Conservation (phyloP, 495 filamentous ascomycete species). For the Penicillium tannophilum region DNA sequence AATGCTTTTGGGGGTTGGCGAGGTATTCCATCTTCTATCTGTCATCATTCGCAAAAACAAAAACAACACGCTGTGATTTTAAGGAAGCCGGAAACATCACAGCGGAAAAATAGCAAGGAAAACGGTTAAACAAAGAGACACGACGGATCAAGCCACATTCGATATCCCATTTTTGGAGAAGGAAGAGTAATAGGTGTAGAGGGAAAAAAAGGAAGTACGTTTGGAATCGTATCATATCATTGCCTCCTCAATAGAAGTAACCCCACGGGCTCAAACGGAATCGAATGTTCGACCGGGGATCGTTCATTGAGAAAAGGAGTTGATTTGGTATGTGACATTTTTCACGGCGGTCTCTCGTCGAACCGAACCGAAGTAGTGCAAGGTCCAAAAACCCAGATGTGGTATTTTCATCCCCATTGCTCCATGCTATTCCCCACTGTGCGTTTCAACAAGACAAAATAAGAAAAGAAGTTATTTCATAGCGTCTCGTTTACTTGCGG, state of each 20-base stretch:
- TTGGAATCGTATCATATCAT: slow-evolving; percentile 31
- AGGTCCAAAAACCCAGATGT: slow-evolving; percentile 26
- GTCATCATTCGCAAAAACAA: slow-evolving; percentile 24
- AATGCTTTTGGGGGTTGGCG: slow-evolving; percentile 27
- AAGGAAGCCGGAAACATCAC: slow-evolving; percentile 4
- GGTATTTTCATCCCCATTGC: slow-evolving; percentile 40
- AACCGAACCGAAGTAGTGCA: slow-evolving; percentile 19
- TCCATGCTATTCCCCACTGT: slow-evolving; percentile 34
- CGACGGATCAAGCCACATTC: slow-evolving; percentile 7
- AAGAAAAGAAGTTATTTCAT: slow-evolving; percentile 27
- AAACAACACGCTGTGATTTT: slow-evolving; percentile 22
- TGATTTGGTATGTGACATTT: slow-evolving; percentile 40
- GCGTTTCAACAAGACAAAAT: slow-evolving; percentile 38
- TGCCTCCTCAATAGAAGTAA: slow-evolving; percentile 7
- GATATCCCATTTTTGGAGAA: slow-evolving; percentile 2
- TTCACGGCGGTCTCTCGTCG: slow-evolving; percentile 27
- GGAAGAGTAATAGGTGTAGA: slow-evolving; percentile 18
- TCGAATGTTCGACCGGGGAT: slow-evolving; percentile 9
- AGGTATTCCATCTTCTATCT: slow-evolving; percentile 40
- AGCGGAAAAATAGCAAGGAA: slow-evolving; percentile 10
- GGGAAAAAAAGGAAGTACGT: slow-evolving; percentile 20
- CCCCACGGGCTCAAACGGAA: slow-evolving; percentile 3
- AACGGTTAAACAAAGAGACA: background rate
- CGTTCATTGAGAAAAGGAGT: slow-evolving; percentile 21
- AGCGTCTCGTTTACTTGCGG: slow-evolving; percentile 81